These are phyloP conservation scores for Colletotrichum coccodes DNA, from an alignment of 2,329 filamentous ascomycete species.

Conservation along the genomic window DNA sequence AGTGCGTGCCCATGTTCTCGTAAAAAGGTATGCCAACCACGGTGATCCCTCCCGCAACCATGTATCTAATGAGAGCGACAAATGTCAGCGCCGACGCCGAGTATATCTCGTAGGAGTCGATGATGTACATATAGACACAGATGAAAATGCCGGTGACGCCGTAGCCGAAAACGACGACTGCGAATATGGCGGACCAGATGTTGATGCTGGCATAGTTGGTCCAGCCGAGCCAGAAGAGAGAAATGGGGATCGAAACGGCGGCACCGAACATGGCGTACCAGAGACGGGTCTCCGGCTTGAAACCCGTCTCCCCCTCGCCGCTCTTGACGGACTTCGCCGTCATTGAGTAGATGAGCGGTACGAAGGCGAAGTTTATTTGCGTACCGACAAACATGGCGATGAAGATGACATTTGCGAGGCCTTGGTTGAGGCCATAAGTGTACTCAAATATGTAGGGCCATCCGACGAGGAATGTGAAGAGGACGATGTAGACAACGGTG, in stretches of 20 bases:
- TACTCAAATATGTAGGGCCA: constrained; percentile 59
- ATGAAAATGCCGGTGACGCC: constrained; percentile 53
- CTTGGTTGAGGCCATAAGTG: constrained; percentile 52
- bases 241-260: constrained; percentile 50
- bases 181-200: constrained; percentile 56
- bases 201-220: constrained; percentile 51
- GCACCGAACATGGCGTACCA: constrained; percentile 55
- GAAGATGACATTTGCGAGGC: constrained; percentile 55
- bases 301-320: constrained; percentile 40
- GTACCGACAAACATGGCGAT: constrained; percentile 54
- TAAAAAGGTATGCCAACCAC: constrained; percentile 47
- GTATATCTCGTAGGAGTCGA: constrained; percentile 46
- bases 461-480: constrained; percentile 64
- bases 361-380: constrained; percentile 43
- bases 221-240: constrained; percentile 63
- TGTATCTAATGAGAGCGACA: constrained; percentile 42
- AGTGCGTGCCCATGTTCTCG: constrained; percentile 44
- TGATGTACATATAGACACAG: constrained; percentile 48
- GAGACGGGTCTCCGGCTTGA: constrained; percentile 50
- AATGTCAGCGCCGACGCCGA: constrained; percentile 46
- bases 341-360: constrained; percentile 45
- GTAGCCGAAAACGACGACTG: constrained; percentile 54
- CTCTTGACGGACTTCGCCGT: constrained; percentile 29
- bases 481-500: constrained; percentile 60
- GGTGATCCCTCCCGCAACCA: constrained; percentile 45